A percentile compares a stretch with the other conserved stretches of the same genome.
phyloP scores from a whole-genome alignment of 257 asterid genomes.

The Nyctanthes arbortristis region DNA sequence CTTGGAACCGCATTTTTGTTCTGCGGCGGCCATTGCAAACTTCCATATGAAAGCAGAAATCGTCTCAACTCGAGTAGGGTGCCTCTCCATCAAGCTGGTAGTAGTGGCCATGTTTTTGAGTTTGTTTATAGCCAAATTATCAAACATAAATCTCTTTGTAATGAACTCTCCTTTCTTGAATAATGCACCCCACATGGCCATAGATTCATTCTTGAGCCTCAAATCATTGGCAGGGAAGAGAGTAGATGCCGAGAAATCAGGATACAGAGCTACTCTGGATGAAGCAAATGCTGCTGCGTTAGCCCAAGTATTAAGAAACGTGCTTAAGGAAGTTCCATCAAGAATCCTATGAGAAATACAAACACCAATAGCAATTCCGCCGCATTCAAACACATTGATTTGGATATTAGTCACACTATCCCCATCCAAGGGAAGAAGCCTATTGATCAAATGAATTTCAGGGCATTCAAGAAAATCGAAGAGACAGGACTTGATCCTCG shows the following conservation, averaged over 20 bases:
- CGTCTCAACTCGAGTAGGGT: conserved; percentile 59
- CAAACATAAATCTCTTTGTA: conserved; percentile 62
- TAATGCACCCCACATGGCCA: conserved; percentile 56
- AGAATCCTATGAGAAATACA: conserved; percentile 66
- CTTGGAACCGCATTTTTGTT: conserved; percentile 21
- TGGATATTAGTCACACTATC: conserved; percentile 56
- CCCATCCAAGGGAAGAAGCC: conserved; percentile 54
- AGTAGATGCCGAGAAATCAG: conserved; percentile 48
- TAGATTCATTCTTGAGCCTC: conserved; percentile 52
- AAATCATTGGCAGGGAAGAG: conserved; percentile 49
- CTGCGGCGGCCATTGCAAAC: conserved; percentile 39
- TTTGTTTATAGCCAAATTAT: conserved; percentile 32
- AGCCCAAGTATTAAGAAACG: conserved; percentile 63
- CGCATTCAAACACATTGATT: conserved; percentile 56
- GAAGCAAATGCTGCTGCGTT: conserved; percentile 24
- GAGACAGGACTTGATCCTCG: conserved; percentile 36
- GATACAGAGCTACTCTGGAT: conserved; percentile 19
- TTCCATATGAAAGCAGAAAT: conserved; percentile 78
- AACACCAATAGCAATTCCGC: conserved; percentile 71
- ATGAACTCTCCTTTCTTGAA: conserved; percentile 59
- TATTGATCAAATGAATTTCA: conserved; percentile 38
- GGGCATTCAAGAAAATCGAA: conserved; percentile 45
- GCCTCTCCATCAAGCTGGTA: neutral
- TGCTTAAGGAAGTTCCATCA: conserved; percentile 63
- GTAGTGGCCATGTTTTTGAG: conserved; percentile 41